Conservation (phyloP, 2,329 filamentous ascomycete species). For the Thielaviopsis ethacetica region DNA sequence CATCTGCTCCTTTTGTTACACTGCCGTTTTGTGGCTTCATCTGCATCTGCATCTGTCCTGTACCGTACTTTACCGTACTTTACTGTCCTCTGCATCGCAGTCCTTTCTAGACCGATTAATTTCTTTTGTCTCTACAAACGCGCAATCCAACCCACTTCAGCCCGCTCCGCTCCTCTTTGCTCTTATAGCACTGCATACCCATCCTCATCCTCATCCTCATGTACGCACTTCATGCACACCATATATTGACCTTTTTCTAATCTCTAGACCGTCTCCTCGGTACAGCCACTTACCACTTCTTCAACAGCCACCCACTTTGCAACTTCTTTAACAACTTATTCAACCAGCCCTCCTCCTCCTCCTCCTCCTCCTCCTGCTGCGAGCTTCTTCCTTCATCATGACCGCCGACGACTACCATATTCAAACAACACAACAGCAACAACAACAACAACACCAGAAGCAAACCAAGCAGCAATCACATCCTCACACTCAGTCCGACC, state of each 20-base stretch:
- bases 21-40: neutral
- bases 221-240: neutral
- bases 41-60: neutral
- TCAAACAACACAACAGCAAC: neutral
- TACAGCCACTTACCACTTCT: neutral
- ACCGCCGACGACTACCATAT: neutral
- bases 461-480: neutral
- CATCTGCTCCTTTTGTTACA: neutral
- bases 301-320: neutral
- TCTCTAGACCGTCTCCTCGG: neutral
- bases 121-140: neutral
- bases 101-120: neutral
- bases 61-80: no score
- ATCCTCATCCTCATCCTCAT: no score
- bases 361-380: no score
- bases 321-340: neutral
- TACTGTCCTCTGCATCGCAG: no score
- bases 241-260: neutral
- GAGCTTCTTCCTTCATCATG: neutral
- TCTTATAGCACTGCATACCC: no score
- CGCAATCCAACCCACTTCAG: neutral
- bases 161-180: no score
- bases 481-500: neutral
- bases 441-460: neutral
- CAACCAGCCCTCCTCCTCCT: no score